Conservation (phyloP, 306 rosid species). For the Cucurbita pepo region DNA sequence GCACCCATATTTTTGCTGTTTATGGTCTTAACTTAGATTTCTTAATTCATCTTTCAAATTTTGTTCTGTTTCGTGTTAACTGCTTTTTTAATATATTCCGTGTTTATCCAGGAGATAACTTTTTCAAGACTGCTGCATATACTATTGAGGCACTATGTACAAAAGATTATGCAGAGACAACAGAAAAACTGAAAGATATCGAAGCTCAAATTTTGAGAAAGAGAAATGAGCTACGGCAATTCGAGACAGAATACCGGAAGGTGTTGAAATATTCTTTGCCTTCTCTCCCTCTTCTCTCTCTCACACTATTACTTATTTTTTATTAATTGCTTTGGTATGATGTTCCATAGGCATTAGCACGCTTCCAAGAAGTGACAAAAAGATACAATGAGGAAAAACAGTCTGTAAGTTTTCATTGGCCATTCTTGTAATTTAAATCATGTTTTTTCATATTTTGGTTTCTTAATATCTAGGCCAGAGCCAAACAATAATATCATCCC, state of each 20-base stretch:
- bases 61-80: not conserved
- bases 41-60: slow-evolving; percentile 14
- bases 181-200: slow-evolving; percentile 61
- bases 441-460: not conserved
- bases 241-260: slow-evolving; percentile 86
- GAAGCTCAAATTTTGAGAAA: slow-evolving; percentile 90
- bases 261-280: slow-evolving; percentile 20
- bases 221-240: slow-evolving; percentile 93
- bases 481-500: not conserved
- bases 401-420: slow-evolving; percentile 32
- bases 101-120: slow-evolving; percentile 70
- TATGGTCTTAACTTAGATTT: slow-evolving; percentile 61
- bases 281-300: not conserved
- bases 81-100: slow-evolving; percentile 13
- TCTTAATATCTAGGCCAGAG: not conserved
- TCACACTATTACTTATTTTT: not conserved
- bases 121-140: slow-evolving; percentile 92
- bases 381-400: slow-evolving; percentile 86
- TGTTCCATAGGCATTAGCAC: slow-evolving; percentile 56
- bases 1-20: slow-evolving; percentile 96
- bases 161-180: slow-evolving; percentile 56
- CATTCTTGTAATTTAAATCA: not conserved
- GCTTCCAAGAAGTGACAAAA: slow-evolving; percentile 91
- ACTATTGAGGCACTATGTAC: slow-evolving; percentile 88
- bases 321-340: not conserved